phyloP scores from a whole-genome alignment of 805 yeast genomes.

The Monosporozyma siamensis region DNA sequence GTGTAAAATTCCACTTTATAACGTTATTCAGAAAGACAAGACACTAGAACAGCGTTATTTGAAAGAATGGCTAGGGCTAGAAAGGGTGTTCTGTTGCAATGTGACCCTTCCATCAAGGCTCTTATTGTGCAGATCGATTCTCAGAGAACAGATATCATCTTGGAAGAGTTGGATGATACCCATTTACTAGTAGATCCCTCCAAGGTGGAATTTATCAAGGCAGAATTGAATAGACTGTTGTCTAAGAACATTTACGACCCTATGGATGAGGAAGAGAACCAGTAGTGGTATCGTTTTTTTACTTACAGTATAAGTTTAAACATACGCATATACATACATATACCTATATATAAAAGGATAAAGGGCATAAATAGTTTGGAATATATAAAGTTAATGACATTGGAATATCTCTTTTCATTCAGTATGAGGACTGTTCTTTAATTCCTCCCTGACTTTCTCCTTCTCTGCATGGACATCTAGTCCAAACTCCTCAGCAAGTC shows the following conservation, averaged over 20 bases:
- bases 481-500: slow-evolving; percentile 57
- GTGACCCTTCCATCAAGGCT: slow-evolving; percentile 92
- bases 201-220: slow-evolving; percentile 66
- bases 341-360: not conserved
- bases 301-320: not conserved
- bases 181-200: slow-evolving; percentile 75
- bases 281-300: slow-evolving; percentile 9
- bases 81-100: slow-evolving; percentile 44
- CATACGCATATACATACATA: not conserved
- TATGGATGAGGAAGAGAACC: slow-evolving; percentile 54
- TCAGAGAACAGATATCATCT: slow-evolving; percentile 59
- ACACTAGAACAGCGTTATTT: no score
- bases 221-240: slow-evolving; percentile 63
- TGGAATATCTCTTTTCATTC: not conserved
- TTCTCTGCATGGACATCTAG: slow-evolving; percentile 32
- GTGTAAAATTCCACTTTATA: no score
- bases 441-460: slow-evolving; percentile 25
- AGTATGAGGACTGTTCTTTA: not conserved
- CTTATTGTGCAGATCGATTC: slow-evolving; percentile 76
- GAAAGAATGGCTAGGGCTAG: slow-evolving; percentile 43
- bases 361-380: not conserved
- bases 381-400: not conserved
- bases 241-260: slow-evolving; percentile 84
- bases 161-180: slow-evolving; percentile 81
- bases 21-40: no score